phyloP scores from a whole-genome alignment of 169 alveolate species.

The Eimeria zaria region DNA sequence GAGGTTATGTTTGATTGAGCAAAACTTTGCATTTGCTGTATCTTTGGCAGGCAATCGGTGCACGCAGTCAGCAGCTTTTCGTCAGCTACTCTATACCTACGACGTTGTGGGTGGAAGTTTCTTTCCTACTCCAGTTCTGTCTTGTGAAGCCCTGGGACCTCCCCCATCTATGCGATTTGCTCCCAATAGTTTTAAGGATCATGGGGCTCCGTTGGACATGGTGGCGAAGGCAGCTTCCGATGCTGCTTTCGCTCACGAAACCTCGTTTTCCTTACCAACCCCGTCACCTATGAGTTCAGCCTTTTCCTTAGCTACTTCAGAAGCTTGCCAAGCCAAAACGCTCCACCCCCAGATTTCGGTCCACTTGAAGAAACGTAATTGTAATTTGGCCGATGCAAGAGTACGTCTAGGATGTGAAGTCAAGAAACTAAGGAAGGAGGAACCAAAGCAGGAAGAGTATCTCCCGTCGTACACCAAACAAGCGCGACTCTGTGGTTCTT shows the following conservation, averaged over 20 bases:
- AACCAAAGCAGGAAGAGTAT: neutral
- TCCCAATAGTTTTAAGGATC: neutral
- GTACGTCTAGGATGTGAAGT: neutral
- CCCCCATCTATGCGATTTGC: neutral
- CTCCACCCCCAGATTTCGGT: neutral
- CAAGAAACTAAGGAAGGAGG: neutral
- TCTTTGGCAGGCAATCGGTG: conserved; percentile 52
- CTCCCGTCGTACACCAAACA: neutral
- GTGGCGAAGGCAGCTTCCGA: conserved; percentile 46
- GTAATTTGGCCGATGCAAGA: neutral
- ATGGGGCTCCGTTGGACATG: neutral
- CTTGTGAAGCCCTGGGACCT: neutral
- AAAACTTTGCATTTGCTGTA: neutral
- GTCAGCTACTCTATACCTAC: conserved; percentile 29
- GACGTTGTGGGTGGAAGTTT: conserved; percentile 22
- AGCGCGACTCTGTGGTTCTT: neutral
- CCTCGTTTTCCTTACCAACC: neutral
- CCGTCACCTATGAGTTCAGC: neutral
- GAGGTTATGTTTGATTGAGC: neutral
- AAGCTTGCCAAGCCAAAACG: neutral
- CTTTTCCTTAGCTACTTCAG: neutral
- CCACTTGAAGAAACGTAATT: neutral
- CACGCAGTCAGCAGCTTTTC: conserved; percentile 61
- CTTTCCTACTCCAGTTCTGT: neutral
- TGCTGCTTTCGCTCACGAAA: conserved; percentile 44